Conservation (phyloP, 495 filamentous ascomycete genomes). For the Tricharina praecox region DNA sequence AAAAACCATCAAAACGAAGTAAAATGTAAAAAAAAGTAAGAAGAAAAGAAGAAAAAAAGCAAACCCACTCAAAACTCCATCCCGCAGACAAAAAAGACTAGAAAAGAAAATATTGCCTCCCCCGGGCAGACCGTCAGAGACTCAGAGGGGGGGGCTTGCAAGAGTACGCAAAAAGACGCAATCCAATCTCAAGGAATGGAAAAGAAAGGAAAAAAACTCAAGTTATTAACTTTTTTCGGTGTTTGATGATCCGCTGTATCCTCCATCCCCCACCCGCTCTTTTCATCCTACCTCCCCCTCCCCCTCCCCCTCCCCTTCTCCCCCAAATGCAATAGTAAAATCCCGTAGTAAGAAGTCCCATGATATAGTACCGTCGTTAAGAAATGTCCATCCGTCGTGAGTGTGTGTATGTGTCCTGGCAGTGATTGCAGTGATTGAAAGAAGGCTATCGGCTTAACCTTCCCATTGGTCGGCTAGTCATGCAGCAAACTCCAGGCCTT, state of each 20-base stretch:
- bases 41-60: background rate
- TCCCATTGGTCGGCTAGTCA: constrained; percentile 10
- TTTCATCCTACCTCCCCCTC: background rate
- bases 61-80: background rate
- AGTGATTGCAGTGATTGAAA: constrained; percentile 2
- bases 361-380: background rate
- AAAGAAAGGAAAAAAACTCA: background rate
- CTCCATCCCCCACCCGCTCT: background rate
- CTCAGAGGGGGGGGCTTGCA: too few relatives aligned
- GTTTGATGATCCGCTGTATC: background rate
- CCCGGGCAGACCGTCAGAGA: too few relatives aligned
- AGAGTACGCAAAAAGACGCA: too few relatives aligned
- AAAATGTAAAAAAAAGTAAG: background rate
- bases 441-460: constrained; percentile 1
- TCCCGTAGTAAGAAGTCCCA: background rate
- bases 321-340: background rate
- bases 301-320: background rate
- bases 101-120: background rate
- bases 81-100: background rate
- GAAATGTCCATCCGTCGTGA: background rate
- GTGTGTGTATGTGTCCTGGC: background rate
- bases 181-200: too few relatives aligned
- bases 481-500: constrained; percentile 8
- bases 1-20: background rate
- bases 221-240: background rate